These are phyloP conservation scores for Bryoerythrophyllum caledonicum DNA, from an alignment of 225 moss, liverwort and hornwort genomes.

Conservation along the genomic window DNA sequence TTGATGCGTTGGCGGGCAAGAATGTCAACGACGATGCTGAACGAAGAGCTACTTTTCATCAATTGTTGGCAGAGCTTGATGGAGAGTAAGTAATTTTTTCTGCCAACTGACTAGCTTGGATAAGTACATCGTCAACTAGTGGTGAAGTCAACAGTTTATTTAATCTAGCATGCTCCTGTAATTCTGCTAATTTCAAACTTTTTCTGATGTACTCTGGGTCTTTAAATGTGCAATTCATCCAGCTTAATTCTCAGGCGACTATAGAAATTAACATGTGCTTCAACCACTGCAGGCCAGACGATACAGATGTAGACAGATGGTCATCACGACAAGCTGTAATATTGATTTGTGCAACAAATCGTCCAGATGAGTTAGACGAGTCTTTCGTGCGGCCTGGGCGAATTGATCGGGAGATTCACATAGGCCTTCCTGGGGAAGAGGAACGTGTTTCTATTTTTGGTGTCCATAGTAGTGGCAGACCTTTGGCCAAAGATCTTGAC, in stretches of 20 bases:
- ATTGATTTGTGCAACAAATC: conserved; percentile 96
- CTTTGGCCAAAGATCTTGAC: conserved; percentile 76
- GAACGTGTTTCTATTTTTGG: conserved; percentile 87
- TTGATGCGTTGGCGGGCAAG: conserved; percentile 97
- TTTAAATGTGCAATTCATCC: conserved; percentile 5
- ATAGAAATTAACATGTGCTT: conserved; percentile 24
- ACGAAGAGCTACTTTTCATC: conserved; percentile 94
- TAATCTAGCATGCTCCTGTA: background rate
- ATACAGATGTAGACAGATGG: conserved; percentile 90
- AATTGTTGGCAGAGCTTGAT: conserved; percentile 95
- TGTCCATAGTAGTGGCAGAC: conserved; percentile 96
- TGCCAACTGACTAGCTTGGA: background rate
- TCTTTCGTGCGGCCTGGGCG: conserved; percentile 86
- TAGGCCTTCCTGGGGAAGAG: conserved; percentile 93
- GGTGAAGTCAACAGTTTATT: background rate
- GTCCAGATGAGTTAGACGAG: conserved; percentile 97
- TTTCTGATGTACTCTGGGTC: background rate
- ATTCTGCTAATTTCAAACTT: background rate
- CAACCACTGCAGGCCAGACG: conserved; percentile 75
- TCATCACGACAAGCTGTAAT: conserved; percentile 92
- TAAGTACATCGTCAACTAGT: background rate
- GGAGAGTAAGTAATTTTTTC: conserved; percentile 76
- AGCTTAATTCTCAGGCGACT: background rate
- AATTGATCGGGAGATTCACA: conserved; percentile 96
- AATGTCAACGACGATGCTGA: conserved; percentile 95